Evolutionary conservation across 192 early-diverging fungal genomes (phyloP).

Genomic region (Linderina pennispora): DNA sequence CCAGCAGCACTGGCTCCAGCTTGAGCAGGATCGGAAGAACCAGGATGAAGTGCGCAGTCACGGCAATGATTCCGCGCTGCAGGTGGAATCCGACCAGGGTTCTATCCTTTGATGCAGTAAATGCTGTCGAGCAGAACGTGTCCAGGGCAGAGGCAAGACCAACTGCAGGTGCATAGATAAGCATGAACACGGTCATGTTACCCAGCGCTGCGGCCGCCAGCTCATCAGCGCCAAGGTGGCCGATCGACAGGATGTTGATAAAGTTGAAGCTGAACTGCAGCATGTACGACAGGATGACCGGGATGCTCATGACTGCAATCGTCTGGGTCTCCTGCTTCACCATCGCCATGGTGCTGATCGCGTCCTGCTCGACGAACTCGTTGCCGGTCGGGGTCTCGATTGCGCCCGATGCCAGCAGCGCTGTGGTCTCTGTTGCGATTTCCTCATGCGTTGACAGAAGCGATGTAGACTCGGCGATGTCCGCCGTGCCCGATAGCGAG

Average conservation of each 20-base stretch:
- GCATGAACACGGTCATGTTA: conserved; percentile 67
- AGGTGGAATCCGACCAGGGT: conserved; percentile 65
- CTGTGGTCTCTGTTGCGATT: too few species aligned
- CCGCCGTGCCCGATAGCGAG: too few species aligned
- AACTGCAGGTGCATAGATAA: conserved; percentile 60
- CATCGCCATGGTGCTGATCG: background rate
- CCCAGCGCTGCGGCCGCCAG: conserved; percentile 65
- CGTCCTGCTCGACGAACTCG: conserved; percentile 7
- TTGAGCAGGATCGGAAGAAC: conserved; percentile 66
- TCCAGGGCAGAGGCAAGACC: conserved; percentile 71
- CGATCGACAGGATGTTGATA: conserved; percentile 48
- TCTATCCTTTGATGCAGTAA: conserved; percentile 58
- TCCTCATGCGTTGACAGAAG: too few species aligned
- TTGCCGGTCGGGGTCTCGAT: too few species aligned
- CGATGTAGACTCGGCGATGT: too few species aligned
- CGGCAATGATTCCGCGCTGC: conserved; percentile 77
- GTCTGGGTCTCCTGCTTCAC: background rate
- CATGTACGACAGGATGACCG: conserved; percentile 49
- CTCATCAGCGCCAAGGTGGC: conserved; percentile 50
- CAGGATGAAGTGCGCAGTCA: conserved; percentile 61
- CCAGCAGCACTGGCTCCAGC: conserved; percentile 61
- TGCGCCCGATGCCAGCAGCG: too few species aligned
- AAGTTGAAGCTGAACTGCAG: conserved; percentile 52
- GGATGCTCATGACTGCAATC: background rate
- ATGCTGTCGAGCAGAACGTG: conserved; percentile 69